A percentile compares a stretch with the other conserved stretches of the same genome.
Conservation (phyloP, 2,329 filamentous ascomycete genomes). For the Ophiosphaerella narmari region DNA sequence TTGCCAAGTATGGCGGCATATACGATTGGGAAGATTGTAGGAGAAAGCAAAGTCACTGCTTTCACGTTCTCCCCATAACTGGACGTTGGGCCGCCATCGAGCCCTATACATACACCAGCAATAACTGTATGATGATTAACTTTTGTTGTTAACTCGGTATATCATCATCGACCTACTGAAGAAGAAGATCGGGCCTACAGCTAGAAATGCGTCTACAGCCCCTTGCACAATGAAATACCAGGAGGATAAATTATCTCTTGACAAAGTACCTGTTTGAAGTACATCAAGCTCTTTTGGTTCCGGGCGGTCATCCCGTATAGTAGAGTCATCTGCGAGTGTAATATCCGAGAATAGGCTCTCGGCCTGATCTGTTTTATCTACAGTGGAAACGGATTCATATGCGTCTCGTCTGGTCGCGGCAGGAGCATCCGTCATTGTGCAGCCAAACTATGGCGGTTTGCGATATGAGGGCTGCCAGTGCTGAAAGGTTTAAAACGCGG, state of each 20-base stretch:
- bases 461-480: too few relatives aligned
- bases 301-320: too few relatives aligned
- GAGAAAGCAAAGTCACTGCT: constrained; percentile 7
- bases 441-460: too few relatives aligned
- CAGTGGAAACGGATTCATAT: too few relatives aligned
- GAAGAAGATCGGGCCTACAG: neutral
- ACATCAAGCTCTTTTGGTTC: too few relatives aligned
- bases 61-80: constrained; percentile 11
- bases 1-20: constrained; percentile 15
- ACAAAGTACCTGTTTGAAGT: neutral
- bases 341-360: too few relatives aligned
- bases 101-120: neutral
- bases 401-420: too few relatives aligned
- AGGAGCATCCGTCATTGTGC: too few relatives aligned
- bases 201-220: neutral
- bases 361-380: too few relatives aligned
- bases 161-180: neutral
- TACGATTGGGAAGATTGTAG: constrained; percentile 16
- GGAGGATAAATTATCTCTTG: neutral
- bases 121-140: neutral
- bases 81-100: neutral
- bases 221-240: neutral
- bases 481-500: too few relatives aligned
- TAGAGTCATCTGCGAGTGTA: too few relatives aligned
- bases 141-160: too few relatives aligned